Base-by-base conservation (phyloP, 1,284 basidiomycete species). In the Papiliotrema terrestris region DNA sequence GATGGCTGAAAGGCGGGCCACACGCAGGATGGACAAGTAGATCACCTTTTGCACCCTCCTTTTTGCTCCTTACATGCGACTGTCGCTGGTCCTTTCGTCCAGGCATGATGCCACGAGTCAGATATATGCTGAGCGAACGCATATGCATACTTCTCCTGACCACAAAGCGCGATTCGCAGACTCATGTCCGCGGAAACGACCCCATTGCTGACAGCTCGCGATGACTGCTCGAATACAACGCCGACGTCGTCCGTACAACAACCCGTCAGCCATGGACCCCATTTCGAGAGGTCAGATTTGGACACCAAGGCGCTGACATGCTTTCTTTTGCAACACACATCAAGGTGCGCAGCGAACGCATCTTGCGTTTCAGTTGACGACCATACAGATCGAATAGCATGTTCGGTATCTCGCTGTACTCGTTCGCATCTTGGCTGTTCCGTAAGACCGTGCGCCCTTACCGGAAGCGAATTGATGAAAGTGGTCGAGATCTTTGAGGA, bases 401-500 rank as follows among this genome's bases (percentile, higher is more conserved):
- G 19, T 52, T 36, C 35, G 51, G 42, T 4, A 32, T 20, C 8
- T 20, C 32, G 22, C 22, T 45, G n/a, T 45, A 22, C 43, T 14
- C 29, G 22, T 52, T 52, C 25, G n/a, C 50, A 4, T 35, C 29
- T 17, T 45, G 35, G 42, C 29, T 52, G n/a, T 22, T 52, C 25
- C 23, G 50, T 52, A 22, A 45, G 50, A 41, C 14, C 25, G 29
- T 35, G n/a, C 3, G 8, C 17, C 25, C 8, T 9, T 20, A 13
- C 5, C 36, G 13, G 38, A 17, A 15, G 11, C n/a, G n/a, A 49
- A n/a, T 32, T 19, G 26, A 11, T 3, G n/a, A 5, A 55, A 66
- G 67, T 75, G 23, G 67, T 73, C 52, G 64, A 71, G n/a, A 59
- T 75, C 22, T 76, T 70, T 54, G 61, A 59, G 6, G 65, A 65